These are phyloP conservation scores for Diaporthe longicolla DNA, from an alignment of 2,329 filamentous ascomycete genomes.

Conservation along the genomic window DNA sequence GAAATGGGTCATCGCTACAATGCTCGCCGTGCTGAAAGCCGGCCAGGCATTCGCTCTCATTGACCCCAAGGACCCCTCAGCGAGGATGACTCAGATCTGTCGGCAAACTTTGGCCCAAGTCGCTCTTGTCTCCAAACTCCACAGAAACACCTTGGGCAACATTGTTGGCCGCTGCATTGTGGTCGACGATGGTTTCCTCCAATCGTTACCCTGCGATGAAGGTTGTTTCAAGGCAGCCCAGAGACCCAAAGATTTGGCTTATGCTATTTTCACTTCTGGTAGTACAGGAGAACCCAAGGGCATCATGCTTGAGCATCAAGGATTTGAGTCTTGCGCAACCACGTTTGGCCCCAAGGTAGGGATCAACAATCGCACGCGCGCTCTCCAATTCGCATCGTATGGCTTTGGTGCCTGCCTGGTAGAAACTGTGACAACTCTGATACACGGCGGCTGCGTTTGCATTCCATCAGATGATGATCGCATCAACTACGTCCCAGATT, in stretches of 20 bases:
- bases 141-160: not conserved
- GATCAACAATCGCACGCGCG: slow-evolving; percentile 47
- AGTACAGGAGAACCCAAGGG: slow-evolving; percentile 69
- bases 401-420: slow-evolving; percentile 51
- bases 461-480: slow-evolving; percentile 56
- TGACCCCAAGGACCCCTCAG: not conserved
- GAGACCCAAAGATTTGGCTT: slow-evolving; percentile 2
- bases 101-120: not conserved
- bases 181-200: not conserved
- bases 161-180: slow-evolving; percentile 1
- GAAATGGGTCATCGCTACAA: slow-evolving; percentile 1
- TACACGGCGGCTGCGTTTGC: slow-evolving; percentile 51
- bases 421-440: slow-evolving; percentile 43
- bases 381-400: slow-evolving; percentile 52
- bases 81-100: not conserved
- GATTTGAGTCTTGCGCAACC: slow-evolving; percentile 37
- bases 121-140: slow-evolving; percentile 1
- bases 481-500: slow-evolving; percentile 52
- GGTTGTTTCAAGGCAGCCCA: not conserved
- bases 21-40: not conserved
- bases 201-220: not conserved
- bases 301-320: slow-evolving; percentile 52
- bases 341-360: slow-evolving; percentile 39
- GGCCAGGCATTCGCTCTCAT: not conserved
- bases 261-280: slow-evolving; percentile 67